Evolutionary conservation across 345 rosid species (phyloP), one percentile per base, ranked within the genome.

Genomic region (Bruguiera gymnorhiza): DNA sequence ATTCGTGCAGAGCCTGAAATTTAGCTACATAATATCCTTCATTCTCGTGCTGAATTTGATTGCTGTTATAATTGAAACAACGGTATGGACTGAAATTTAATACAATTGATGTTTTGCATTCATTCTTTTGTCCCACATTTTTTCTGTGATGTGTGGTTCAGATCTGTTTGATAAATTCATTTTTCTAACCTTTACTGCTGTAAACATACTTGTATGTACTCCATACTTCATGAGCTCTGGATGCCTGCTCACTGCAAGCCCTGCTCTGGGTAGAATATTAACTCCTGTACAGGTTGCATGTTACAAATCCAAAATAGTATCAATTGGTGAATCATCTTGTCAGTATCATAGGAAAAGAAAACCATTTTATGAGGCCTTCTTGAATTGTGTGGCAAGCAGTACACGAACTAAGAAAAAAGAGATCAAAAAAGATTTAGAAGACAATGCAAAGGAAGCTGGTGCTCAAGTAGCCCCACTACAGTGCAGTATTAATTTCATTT

Each of bases 61-160:
- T 65, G 94, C 97, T 30, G 99, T 95, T 65, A 81, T 92, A 56
- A 81, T 88, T 52, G 99, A 92, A 80, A 88, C 99, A 76, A 90
- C 96, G 96, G 99, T 95, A 90, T 70, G 83, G 46, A 65, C 69
- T 61, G 52, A 68, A 58, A 58, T 29, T 67, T 37, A 34, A 27
- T 13, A 37, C 27, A 36, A 50, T 36, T 46, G 43, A 46, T 31
- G 8, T 34, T 19, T 10, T 4, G 10, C 1, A 16, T 15, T 51
- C 29, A 23, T 55, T 55, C 30, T 13, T 52, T 65, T 31, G 21
- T 56, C 1, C 19, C 13, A 43, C 48, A 10, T 43, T 37, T 11
- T 36, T 57, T 21, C 31, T 20, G 39, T n/a, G 27, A 16, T 16
- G 56, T 18, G 21, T 10, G 6, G 36, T 32, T 2, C 15, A 16